Conservation (phyloP, 2,329 filamentous ascomycete species). For the Ceratocystis cacaofunesta region DNA sequence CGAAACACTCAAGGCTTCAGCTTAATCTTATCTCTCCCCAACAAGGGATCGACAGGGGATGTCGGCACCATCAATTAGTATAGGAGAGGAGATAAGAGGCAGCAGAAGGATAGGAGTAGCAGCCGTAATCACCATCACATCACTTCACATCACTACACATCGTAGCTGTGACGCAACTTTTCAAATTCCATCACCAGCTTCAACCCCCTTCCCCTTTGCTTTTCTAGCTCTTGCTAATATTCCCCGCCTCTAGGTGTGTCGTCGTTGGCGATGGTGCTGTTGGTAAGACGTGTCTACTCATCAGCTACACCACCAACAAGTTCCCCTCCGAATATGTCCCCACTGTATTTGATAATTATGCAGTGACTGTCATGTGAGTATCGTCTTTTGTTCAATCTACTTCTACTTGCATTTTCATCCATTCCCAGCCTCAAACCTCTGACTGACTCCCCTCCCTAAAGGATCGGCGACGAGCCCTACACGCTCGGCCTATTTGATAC, state of each 20-base stretch:
- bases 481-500: conserved; percentile 97
- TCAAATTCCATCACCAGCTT: neutral
- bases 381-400: conserved; percentile 17
- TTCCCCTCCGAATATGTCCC: conserved; percentile 99
- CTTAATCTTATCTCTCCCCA: neutral
- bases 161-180: too few relatives aligned
- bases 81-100: neutral
- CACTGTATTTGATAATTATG: conserved; percentile 99
- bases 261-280: conserved; percentile 99
- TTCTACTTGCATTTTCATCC: conserved; percentile 9
- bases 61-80: neutral
- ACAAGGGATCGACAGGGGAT: neutral
- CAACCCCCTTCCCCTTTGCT: neutral
- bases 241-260: conserved; percentile 55
- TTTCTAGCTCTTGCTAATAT: conserved; percentile 2
- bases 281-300: conserved; percentile 96
- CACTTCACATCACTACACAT: neutral
- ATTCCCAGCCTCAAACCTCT: neutral
- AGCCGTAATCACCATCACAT: neutral
- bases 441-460: conserved; percentile 27
- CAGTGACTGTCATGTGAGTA: conserved; percentile 96
- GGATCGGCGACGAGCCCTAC: conserved; percentile 98
- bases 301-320: conserved; percentile 99
- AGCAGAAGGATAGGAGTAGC: neutral
- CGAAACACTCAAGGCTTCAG: neutral